A percentile compares a stretch with the other conserved stretches of the same genome.
These are phyloP conservation scores for Mangifera indica DNA, from an alignment of 345 rosid genomes.

Conservation along the genomic window DNA sequence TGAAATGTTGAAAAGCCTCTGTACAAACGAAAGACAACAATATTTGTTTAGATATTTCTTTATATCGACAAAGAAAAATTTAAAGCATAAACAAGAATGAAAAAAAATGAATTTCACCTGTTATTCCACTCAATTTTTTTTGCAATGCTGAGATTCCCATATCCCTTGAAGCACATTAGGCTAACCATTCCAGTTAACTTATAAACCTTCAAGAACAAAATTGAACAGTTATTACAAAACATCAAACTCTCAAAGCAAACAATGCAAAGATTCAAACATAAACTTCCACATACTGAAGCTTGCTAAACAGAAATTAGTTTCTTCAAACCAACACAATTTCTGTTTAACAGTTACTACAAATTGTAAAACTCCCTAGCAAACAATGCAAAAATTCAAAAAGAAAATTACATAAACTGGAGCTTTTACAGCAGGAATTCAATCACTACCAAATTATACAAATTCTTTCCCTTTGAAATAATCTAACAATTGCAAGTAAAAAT, in stretches of 20 bases:
- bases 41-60: not conserved
- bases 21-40: constrained; percentile 23
- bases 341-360: not conserved
- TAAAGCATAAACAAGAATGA: not conserved
- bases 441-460: not conserved
- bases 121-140: constrained; percentile 84
- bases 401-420: not conserved
- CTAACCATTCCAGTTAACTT: constrained; percentile 56
- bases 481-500: too few relatives aligned
- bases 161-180: constrained; percentile 46
- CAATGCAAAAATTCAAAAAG: not conserved
- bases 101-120: constrained; percentile 35
- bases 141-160: constrained; percentile 46
- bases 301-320: too few relatives aligned
- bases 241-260: not conserved
- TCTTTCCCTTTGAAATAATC: too few relatives aligned
- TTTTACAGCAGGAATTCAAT: not conserved
- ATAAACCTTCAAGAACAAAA: constrained; percentile 55
- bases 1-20: constrained; percentile 92
- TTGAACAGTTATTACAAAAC: constrained; percentile 8
- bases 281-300: not conserved
- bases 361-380: not conserved
- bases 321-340: not conserved
- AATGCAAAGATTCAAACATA: too few relatives aligned
- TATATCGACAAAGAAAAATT: not conserved